Evolutionary conservation across 2,329 filamentous ascomycete genomes (phyloP), one percentile per base, ranked within the genome.

Genomic region (Colletotrichum gloeosporioides): DNA sequence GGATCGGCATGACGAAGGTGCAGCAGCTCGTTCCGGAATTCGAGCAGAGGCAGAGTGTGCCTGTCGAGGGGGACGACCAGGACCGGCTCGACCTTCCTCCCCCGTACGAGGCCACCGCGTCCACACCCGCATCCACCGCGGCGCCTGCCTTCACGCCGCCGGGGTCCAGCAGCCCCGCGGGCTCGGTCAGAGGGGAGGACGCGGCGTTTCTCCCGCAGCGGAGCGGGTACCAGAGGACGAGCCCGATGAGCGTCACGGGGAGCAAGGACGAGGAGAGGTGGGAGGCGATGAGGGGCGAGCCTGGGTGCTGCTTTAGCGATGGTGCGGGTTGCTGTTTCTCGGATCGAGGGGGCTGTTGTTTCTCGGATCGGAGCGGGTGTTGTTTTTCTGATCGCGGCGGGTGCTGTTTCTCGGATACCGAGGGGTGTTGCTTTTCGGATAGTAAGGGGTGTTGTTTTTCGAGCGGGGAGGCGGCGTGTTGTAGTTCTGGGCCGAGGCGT

Each of bases 71-170:
- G 5, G 57, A 73, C 2, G 57, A 57, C 18, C 18, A 49, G 25
- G 57, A 32, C 25, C 59, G 59, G 57, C 25, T 49, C 44, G 59
- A 71, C n/a, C n/a, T 39, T 12, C 70, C 64, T 31, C 74, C 71
- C 29, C 71, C 74, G 29, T 76, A 75, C 15, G 71, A 75, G 65
- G 29, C 44, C 12, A 61, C 73, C 25, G 70, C 25, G 9, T 64
- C 64, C 55, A 29, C 73, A 16, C 9, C 49, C 29, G 31, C 71
- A 18, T 15, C 66, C 32, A 57, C 59, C 31, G 9, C 10, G 16
- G 15, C 49, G 29, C 9, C 27, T 5, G n/a, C 27, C 15, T 16
- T 44, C 16, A 9, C 67, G 39, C 16, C 25, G 29, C 36, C 29
- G 25, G 27, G 59, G 6, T 34, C 70, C 31, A 29, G 63, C 16